A percentile compares a stretch with the other conserved stretches of the same genome.
phyloP scores from a whole-genome alignment of 352 stramenopile species.

The Phytophthora pini region DNA sequence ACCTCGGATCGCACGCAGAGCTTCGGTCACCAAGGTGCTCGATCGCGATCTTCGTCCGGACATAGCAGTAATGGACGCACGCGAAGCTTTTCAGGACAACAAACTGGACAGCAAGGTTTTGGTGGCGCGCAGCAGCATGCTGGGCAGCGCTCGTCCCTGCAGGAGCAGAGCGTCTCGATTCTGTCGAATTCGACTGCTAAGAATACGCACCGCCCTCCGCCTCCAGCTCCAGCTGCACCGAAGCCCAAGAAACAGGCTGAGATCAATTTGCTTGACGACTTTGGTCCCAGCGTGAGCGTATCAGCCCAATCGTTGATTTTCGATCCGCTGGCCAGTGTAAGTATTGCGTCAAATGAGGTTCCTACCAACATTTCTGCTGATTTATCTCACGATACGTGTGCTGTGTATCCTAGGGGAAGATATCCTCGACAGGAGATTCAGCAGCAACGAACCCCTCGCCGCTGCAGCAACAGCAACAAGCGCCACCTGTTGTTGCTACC shows the following conservation, averaged over 20 bases:
- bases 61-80: constrained; percentile 33
- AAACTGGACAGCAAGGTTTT: constrained; percentile 27
- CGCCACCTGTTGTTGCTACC: constrained; percentile 15
- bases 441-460: constrained; percentile 5
- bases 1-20: constrained; percentile 34
- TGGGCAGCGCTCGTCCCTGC: constrained; percentile 37
- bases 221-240: constrained; percentile 28
- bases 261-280: constrained; percentile 85
- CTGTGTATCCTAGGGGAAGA: constrained; percentile 36
- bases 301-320: constrained; percentile 77
- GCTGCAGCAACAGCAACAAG: constrained; percentile 31
- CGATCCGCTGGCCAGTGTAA: constrained; percentile 70
- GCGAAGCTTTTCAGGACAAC: constrained; percentile 37
- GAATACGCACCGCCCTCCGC: constrained; percentile 18
- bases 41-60: constrained; percentile 20
- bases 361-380: constrained; percentile 5
- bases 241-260: constrained; percentile 58
- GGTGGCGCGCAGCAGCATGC: constrained; percentile 20
- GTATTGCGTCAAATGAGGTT: constrained; percentile 16
- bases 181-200: constrained; percentile 5
- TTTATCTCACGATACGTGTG: constrained; percentile 22
- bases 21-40: constrained; percentile 27
- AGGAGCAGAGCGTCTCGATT: constrained; percentile 30
- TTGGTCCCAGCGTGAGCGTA: constrained; percentile 62
- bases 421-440: constrained; percentile 22